phyloP scores from a whole-genome alignment of 257 asterid genomes.

The Solanum peruvianum region DNA sequence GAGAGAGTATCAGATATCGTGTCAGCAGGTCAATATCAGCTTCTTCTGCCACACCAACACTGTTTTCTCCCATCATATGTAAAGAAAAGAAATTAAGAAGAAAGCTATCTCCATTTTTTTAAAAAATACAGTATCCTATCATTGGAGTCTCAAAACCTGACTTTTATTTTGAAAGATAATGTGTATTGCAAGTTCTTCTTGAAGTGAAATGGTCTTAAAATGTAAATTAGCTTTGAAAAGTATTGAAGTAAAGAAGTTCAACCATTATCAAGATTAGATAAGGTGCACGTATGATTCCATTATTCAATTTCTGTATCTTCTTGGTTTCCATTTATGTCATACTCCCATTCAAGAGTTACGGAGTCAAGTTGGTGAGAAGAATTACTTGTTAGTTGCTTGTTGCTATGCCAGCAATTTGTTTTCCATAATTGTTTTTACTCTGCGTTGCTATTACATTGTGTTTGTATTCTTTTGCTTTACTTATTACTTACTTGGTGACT shows the following conservation, averaged over 20 bases:
- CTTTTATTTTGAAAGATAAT: neutral
- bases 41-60: neutral
- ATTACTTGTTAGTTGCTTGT: neutral
- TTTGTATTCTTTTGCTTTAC: neutral
- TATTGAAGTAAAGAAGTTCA: neutral
- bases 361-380: neutral
- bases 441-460: neutral
- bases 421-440: neutral
- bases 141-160: neutral
- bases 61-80: neutral
- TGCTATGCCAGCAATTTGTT: neutral
- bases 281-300: neutral
- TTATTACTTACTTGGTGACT: neutral
- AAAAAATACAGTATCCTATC: neutral
- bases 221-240: neutral
- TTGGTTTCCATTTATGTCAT: neutral
- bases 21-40: neutral
- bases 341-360: neutral
- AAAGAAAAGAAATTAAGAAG: neutral
- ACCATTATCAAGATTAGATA: neutral
- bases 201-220: neutral
- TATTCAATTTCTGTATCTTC: neutral
- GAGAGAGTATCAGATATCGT: neutral
- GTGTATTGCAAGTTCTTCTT: neutral
- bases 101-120: neutral